phyloP scores from a whole-genome alignment of 208 protist species.

The Leishmania martiniquensis region DNA sequence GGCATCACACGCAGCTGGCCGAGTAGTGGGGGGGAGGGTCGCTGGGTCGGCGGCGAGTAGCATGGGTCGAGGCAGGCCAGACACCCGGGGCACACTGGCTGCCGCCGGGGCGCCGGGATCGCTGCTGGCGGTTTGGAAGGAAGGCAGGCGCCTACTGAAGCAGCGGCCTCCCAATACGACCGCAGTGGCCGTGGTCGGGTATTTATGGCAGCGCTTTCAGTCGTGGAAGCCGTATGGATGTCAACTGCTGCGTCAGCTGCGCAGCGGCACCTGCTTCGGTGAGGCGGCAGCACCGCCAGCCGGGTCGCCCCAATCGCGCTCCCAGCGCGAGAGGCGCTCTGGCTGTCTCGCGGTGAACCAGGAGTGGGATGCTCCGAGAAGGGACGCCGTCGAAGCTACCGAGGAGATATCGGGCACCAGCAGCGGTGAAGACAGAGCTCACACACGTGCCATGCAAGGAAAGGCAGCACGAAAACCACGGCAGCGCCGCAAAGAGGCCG shows the following conservation, averaged over 20 bases:
- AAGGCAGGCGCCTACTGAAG: conserved; percentile 34
- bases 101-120: neutral
- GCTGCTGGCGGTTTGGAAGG: conserved; percentile 18
- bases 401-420: conserved; percentile 8
- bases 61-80: neutral
- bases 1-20: neutral
- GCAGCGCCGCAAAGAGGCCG: neutral
- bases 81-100: neutral
- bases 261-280: neutral
- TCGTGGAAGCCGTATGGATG: conserved; percentile 21
- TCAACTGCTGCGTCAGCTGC: conserved; percentile 1
- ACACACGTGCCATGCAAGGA: neutral
- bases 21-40: neutral
- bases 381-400: neutral
- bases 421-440: neutral
- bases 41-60: neutral
- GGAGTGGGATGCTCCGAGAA: neutral
- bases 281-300: neutral
- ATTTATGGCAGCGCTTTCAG: conserved; percentile 46
- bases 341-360: neutral
- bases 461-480: neutral
- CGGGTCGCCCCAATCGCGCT: neutral
- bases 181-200: conserved; percentile 46
- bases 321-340: neutral
- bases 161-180: conserved; percentile 46